Evolutionary conservation across 2,329 filamentous ascomycete species (phyloP), one percentile per base, ranked within the genome.

Genomic region (Penicillium sp.): DNA sequence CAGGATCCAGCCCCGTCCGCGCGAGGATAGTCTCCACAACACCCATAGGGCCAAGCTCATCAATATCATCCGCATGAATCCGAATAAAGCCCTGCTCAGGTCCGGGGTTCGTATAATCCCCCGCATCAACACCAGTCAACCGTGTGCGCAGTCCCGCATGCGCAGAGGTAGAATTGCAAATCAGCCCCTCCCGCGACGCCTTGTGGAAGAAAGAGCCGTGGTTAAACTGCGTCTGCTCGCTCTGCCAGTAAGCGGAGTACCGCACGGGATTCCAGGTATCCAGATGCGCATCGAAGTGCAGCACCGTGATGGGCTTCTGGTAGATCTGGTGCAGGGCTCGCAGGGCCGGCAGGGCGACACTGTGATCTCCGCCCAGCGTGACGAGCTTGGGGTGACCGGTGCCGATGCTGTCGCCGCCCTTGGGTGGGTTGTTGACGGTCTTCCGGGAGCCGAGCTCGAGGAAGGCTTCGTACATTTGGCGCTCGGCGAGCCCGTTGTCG

Each of bases 191-290:
- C 26, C 87, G 86, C 45, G 87, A 87, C 5, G 92, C 92, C 62
- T 93, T 83, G 88, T 91, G 93, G 80, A 96, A 96, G 87, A 96
- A 94, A 62, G 85, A 90, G 4, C 92, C 92, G 73, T 96, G 92
- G 67, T 87, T 96, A 77, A 95, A 94, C 63, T 87, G 83, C 2
- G 85, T 82, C 71, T 91, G 89, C 55, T 85, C 81, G 2, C 81
- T 83, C 6, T 79, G 73, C 92, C 92, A 96, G 51, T 87, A 85
- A 14, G 83, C 87, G 0, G 90, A 89, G 73, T 95, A 96, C 63
- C 90, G 75, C 29, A 73, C 83, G 2, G 91, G 90, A 70, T 93
- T 87, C 90, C 91, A 94, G 2, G 91, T 94, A 69, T 94, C 91
- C 2, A 94, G 81, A 70, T 95, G 90, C 2, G 80, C 86, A 66